Conservation (phyloP, 2,329 filamentous ascomycete species). For the Beauveria sp. region DNA sequence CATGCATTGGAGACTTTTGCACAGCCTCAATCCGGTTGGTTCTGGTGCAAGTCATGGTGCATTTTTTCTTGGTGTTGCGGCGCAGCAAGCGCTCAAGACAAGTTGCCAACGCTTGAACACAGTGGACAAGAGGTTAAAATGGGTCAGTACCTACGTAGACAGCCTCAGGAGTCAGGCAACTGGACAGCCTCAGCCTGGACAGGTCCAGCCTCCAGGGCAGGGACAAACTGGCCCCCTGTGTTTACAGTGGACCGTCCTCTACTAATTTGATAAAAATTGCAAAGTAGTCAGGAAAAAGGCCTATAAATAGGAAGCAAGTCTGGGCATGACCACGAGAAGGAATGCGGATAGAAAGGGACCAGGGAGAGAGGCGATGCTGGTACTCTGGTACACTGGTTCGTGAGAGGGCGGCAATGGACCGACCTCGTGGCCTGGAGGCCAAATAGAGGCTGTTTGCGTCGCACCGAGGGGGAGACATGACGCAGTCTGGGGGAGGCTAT, state of each 20-base stretch:
- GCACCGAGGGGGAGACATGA: background rate
- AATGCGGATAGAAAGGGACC: background rate
- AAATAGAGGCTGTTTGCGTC: background rate
- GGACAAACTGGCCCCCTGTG: background rate
- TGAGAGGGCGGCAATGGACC: background rate
- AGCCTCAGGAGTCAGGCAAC: background rate
- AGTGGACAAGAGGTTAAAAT: background rate
- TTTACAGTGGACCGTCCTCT: background rate
- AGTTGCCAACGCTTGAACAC: background rate
- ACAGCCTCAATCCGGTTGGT: background rate
- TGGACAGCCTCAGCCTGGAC: background rate
- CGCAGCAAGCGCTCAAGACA: background rate
- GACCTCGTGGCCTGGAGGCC: background rate
- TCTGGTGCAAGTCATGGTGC: no score
- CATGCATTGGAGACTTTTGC: background rate
- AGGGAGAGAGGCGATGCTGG: background rate
- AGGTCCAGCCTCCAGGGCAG: no score
- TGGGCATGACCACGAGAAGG: background rate
- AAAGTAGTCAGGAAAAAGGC: no score
- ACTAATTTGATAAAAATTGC: no score
- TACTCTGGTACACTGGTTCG: background rate
- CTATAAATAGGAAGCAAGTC: background rate
- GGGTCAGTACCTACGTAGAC: background rate
- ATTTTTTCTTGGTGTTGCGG: background rate
- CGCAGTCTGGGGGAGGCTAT: background rate